These are phyloP conservation scores for Globisporangium mamillatum DNA, from an alignment of 352 stramenopile genomes.

Conservation along the genomic window DNA sequence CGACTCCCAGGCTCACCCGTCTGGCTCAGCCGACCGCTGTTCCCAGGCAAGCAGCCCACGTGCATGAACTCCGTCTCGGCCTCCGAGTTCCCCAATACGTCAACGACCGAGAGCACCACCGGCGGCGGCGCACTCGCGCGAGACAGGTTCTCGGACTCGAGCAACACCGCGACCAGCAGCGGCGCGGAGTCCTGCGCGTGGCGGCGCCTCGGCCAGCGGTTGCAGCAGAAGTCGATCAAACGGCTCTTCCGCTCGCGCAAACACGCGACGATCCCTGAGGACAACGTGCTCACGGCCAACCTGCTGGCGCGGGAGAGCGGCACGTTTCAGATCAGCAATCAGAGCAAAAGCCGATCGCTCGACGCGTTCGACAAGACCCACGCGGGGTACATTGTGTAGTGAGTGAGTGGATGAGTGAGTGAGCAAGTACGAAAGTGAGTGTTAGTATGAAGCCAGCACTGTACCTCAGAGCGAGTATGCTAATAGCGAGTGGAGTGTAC, in stretches of 20 bases:
- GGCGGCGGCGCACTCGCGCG: neutral
- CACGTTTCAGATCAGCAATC: too few relatives aligned
- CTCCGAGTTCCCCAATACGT: neutral
- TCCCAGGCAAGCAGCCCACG: neutral
- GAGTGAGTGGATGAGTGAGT: too few relatives aligned
- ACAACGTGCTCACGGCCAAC: conserved; percentile 6
- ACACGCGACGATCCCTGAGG: conserved; percentile 3
- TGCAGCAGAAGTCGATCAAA: conserved; percentile 5
- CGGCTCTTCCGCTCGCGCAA: conserved; percentile 4
- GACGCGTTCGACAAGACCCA: neutral
- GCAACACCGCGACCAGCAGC: neutral
- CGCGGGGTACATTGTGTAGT: neutral
- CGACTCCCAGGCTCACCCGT: neutral
- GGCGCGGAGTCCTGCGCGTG: neutral
- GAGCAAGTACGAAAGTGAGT: too few relatives aligned
- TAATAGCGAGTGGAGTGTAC: too few relatives aligned
- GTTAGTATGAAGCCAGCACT: too few relatives aligned
- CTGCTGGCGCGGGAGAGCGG: conserved; percentile 2
- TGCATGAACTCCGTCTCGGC: neutral
- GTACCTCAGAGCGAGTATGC: too few relatives aligned
- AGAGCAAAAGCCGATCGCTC: neutral
- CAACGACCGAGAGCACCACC: conserved; percentile 1
- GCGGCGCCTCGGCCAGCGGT: neutral
- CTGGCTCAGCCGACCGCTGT: neutral
- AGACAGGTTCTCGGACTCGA: too few relatives aligned